Evolutionary conservation across 148 eudicot genomes (phyloP), one percentile per base, ranked within the genome.

Genomic region (Rhododendron vialii): DNA sequence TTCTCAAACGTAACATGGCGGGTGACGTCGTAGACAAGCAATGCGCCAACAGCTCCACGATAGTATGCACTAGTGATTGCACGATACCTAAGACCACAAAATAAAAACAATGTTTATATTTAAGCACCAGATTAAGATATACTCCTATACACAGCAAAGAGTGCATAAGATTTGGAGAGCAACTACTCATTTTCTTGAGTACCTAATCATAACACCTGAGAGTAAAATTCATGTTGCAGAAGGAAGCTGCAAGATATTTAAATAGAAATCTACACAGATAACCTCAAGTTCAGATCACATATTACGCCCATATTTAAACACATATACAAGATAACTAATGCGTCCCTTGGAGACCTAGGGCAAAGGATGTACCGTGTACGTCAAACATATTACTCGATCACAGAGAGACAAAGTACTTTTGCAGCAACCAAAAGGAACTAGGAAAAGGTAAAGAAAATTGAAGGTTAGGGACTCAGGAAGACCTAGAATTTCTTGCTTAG

Each of bases 1-100:
- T 90, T 90, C 85, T 89, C 90, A 63, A 90, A 92, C 1, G 92
- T 89, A 41, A 92, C 87, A 78, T 90, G 92, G 69, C 92, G 86
- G 45, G 93, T 92, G 59, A 88, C 89, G 24, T 92, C 93, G 28
- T 92, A 90, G 20, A 92, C 93, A 35, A 92, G 87, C 77, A 92
- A 74, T 35, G 93, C 93, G 81, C 91, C 93, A 55, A 92, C 92
- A 22, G 91, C 93, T 59, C 92, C 93, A 80, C 92, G 90, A 85
- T 92, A 92, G 86, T 90, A 92, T 67, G 93, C 93, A 73, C 93
- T 92, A 35, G 92, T 92, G 85, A 92, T 90, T 48, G 93, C 92
- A 83, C 92, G 92, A 86, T 91, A 91, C 84, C 93, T 91, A 79
- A 45, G 45, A 12, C 79, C 65, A 59, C 65, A 59, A 22, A 59